A percentile compares a stretch with the other conserved stretches of the same genome.
Conservation (phyloP, 768 basidiomycete genomes). For the Fistulinella prunicolor region DNA sequence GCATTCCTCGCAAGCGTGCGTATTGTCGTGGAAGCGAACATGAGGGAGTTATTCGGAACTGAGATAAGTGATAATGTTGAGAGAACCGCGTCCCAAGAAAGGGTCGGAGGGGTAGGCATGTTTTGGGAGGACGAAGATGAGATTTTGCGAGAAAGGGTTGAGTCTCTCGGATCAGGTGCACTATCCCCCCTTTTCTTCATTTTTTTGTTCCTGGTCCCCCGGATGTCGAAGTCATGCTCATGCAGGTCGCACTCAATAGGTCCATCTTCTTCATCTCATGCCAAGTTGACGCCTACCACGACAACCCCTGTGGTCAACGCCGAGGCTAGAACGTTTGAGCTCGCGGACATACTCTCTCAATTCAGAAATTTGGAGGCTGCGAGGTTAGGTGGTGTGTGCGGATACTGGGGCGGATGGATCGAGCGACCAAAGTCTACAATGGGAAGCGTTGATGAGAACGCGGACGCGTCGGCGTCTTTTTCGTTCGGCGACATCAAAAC, state of each 20-base stretch:
- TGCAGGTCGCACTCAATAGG: not conserved
- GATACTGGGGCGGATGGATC: slow-evolving; percentile 37
- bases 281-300: not conserved
- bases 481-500: not conserved
- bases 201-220: not conserved
- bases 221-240: not conserved
- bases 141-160: slow-evolving; percentile 1
- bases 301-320: not conserved
- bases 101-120: slow-evolving; percentile 12
- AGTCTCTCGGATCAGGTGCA: slow-evolving; percentile 5
- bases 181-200: not conserved
- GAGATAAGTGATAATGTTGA: not conserved
- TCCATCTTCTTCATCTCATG: not conserved
- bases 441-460: not conserved
- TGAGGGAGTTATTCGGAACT: slow-evolving; percentile 37
- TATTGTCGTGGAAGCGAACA: slow-evolving; percentile 49
- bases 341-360: slow-evolving; percentile 23
- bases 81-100: not conserved
- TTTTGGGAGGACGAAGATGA: slow-evolving; percentile 31
- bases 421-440: slow-evolving; percentile 3
- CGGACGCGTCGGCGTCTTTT: not conserved
- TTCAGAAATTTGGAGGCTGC: slow-evolving; percentile 35
- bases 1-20: slow-evolving; percentile 50
- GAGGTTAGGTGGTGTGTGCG: slow-evolving; percentile 41
- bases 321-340: slow-evolving; percentile 2